Conservation (phyloP, 192 early-diverging fungal species). For the Jimgerdemannia lactiflua region DNA sequence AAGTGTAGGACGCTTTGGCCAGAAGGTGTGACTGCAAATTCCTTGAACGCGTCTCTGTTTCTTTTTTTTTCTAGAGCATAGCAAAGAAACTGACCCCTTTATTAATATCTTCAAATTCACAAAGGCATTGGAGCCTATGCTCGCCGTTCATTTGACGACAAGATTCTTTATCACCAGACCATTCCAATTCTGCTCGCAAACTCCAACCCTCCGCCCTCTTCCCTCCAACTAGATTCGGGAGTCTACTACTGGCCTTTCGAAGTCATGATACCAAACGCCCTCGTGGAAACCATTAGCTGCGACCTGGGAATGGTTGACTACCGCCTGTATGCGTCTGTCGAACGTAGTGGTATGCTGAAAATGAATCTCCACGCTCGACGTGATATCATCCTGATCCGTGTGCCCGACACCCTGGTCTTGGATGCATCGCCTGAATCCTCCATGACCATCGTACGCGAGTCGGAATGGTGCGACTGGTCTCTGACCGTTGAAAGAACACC, state of each 20-base stretch:
- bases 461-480: background rate
- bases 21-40: constrained; percentile 16
- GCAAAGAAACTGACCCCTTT: background rate
- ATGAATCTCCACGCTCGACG: background rate
- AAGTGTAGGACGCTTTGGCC: constrained; percentile 30
- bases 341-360: background rate
- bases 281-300: background rate
- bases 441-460: background rate
- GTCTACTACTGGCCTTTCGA: background rate
- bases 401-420: background rate
- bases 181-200: background rate
- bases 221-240: background rate
- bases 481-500: background rate
- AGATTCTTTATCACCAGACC: background rate
- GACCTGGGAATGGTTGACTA: background rate
- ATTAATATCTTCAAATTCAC: background rate
- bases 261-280: background rate
- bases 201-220: background rate
- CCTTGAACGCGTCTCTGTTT: background rate
- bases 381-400: background rate
- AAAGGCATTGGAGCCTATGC: background rate
- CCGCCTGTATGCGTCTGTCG: background rate
- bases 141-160: background rate
- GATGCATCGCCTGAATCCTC: background rate
- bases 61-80: background rate